phyloP scores from a whole-genome alignment of 2,329 filamentous ascomycete species.

The Ophiosphaerella narmari region DNA sequence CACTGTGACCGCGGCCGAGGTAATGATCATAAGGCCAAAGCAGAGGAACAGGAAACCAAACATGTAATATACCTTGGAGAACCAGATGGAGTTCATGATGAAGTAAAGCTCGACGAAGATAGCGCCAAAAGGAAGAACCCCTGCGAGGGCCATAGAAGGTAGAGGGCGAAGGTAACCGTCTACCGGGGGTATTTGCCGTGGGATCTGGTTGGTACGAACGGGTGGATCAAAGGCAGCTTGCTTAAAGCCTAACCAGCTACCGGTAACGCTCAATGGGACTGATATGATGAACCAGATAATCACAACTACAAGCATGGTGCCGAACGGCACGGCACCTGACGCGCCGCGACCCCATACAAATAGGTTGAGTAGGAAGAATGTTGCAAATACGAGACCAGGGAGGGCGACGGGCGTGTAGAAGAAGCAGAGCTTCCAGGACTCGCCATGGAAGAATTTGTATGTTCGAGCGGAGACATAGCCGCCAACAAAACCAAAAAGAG shows the following conservation, averaged over 20 bases:
- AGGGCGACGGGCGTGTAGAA: constrained; percentile 83
- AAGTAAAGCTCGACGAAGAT: constrained; percentile 99
- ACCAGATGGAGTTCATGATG: constrained; percentile 99
- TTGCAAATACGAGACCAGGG: constrained; percentile 81
- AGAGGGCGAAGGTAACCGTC: constrained; percentile 82
- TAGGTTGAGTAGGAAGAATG: constrained; percentile 92
- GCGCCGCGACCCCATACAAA: constrained; percentile 95
- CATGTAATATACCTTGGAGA: constrained; percentile 99
- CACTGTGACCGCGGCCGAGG: constrained; percentile 87
- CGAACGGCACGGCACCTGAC: constrained; percentile 92
- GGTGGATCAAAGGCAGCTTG: constrained; percentile 71
- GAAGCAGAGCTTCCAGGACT: constrained; percentile 94
- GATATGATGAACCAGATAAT: constrained; percentile 97
- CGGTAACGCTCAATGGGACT: constrained; percentile 84
- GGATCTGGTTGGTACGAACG: constrained; percentile 96
- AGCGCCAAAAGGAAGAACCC: constrained; percentile 89
- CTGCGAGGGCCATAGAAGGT: constrained; percentile 89
- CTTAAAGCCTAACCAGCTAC: constrained; percentile 93
- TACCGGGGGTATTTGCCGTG: constrained; percentile 87
- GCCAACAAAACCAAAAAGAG: constrained; percentile 86
- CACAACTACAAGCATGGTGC: constrained; percentile 93
- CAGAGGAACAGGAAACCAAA: constrained; percentile 98
- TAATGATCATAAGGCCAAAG: constrained; percentile 96
- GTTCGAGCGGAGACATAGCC: constrained; percentile 86
- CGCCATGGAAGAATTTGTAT: constrained; percentile 94